Evolutionary conservation across 805 yeast species (phyloP), one percentile per base, ranked within the genome.

Genomic region (Myxozyma kluyveri): DNA sequence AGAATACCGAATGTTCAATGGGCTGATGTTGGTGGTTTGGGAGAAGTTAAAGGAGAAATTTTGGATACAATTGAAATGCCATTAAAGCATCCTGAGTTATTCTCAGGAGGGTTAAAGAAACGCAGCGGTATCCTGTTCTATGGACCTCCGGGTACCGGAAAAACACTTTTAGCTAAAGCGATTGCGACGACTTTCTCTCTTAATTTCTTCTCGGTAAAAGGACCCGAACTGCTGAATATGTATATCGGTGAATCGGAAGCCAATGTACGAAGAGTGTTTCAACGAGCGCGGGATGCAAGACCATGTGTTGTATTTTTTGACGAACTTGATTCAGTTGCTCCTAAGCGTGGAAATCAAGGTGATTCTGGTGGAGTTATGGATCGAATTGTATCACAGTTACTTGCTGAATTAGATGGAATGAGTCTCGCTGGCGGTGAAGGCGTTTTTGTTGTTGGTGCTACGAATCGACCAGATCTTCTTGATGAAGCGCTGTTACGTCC

Each of bases 281-380:
- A 91, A 68, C 82, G 79, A 60, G 98, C 98, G 0, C 75, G 98
- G 49, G 99, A 93, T 69, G 96, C 98, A 12, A 86, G 84, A 66
- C 99, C 99, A 1, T 93, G 99, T 74, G 97, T 93, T 18, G 89
- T 93, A 17, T 93, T 93, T 69, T 93, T 93, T 65, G 99, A 93
- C 72, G 99, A 93, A 71, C 76, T 93, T 69, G 99, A 93, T 70
- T 89, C 97, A 1, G 97, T 93, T 1, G 99, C 99, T 0, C 98
- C 98, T 1, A 91, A 93, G 67, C 82, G 98, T 73, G 99, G 99
- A 26, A 90, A 91, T 67, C 97, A 93, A 65, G 98, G 99, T 22
- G 99, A 93, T 69, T 89, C 97, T 2, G 98, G 98, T 17, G 99
- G 98, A 61, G 98, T 93, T 2, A 93, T 93, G 99, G 99, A 93